Evolutionary conservation across 1,139 yeast species (phyloP).

Genomic region (Zygoascus sp.): DNA sequence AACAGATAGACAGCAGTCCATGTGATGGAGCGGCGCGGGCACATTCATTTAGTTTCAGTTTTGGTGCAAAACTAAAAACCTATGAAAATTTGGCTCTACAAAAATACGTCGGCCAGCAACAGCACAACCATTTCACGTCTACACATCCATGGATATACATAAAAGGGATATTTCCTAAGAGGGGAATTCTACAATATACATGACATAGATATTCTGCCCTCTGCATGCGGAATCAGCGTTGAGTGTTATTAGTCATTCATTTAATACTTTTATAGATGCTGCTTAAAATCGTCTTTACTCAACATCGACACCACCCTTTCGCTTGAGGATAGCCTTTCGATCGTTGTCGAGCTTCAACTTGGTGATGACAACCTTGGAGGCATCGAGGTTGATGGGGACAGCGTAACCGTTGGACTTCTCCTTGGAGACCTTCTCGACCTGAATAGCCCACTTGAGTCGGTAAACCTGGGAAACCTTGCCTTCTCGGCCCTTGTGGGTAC

Average conservation of each 20-base stretch:
- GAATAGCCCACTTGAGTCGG: slow-evolving; percentile 97
- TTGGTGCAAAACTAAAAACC: not conserved
- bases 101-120: too few species aligned
- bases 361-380: slow-evolving; percentile 98
- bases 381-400: slow-evolving; percentile 95
- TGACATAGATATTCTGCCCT: too few species aligned
- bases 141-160: too few species aligned
- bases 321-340: slow-evolving; percentile 94
- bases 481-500: slow-evolving; percentile 99
- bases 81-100: too few species aligned
- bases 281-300: slow-evolving; percentile 43
- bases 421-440: slow-evolving; percentile 95
- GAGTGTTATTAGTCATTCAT: slow-evolving; percentile 2
- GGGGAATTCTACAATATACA: too few species aligned
- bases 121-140: too few species aligned
- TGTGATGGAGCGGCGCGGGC: not conserved
- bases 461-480: slow-evolving; percentile 97
- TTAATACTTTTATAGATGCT: slow-evolving; percentile 10
- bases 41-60: not conserved
- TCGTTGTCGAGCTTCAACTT: slow-evolving; percentile 97
- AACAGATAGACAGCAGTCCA: not conserved
- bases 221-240: too few species aligned
- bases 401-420: slow-evolving; percentile 99
- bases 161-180: too few species aligned
- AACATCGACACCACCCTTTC: slow-evolving; percentile 79